Evolutionary conservation across 2,329 filamentous ascomycete genomes (phyloP).

Genomic region (Graphiopsis chlorocephala): DNA sequence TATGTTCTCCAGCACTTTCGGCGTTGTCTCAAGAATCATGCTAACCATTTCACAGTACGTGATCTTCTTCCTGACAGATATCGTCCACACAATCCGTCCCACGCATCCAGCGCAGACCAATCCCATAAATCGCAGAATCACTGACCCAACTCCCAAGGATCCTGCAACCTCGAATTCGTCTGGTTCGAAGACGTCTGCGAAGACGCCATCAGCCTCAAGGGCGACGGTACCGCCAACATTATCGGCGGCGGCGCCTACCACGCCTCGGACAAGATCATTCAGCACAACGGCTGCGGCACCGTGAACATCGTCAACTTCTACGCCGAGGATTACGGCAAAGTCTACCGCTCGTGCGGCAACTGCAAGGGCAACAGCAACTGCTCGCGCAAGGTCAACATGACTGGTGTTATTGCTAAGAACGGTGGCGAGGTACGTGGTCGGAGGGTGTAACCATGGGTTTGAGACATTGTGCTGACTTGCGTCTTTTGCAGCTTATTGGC

Average conservation of each 20-base stretch:
- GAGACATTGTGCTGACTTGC: too few relatives aligned
- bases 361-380: conserved; percentile 14
- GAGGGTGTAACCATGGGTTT: too few relatives aligned
- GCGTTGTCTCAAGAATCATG: neutral
- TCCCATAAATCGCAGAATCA: neutral
- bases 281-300: conserved; percentile 23
- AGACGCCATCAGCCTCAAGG: conserved; percentile 35
- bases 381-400: conserved; percentile 9
- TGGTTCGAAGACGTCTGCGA: conserved; percentile 45
- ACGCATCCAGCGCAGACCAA: neutral
- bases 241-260: conserved; percentile 34
- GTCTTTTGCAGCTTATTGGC: too few relatives aligned
- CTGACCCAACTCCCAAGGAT: neutral
- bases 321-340: conserved; percentile 13
- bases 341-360: conserved; percentile 11
- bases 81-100: neutral
- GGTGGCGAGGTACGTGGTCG: too few relatives aligned
- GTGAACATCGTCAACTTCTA: conserved; percentile 14
- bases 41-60: neutral
- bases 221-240: conserved; percentile 25
- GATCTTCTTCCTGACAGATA: neutral
- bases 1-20: conserved; percentile 35
- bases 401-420: conserved; percentile 1
- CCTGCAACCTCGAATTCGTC: conserved; percentile 4
- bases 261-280: conserved; percentile 15